These are phyloP conservation scores for Rugonectria rugulosa DNA, from an alignment of 2,329 filamentous ascomycete species.

Conservation along the genomic window DNA sequence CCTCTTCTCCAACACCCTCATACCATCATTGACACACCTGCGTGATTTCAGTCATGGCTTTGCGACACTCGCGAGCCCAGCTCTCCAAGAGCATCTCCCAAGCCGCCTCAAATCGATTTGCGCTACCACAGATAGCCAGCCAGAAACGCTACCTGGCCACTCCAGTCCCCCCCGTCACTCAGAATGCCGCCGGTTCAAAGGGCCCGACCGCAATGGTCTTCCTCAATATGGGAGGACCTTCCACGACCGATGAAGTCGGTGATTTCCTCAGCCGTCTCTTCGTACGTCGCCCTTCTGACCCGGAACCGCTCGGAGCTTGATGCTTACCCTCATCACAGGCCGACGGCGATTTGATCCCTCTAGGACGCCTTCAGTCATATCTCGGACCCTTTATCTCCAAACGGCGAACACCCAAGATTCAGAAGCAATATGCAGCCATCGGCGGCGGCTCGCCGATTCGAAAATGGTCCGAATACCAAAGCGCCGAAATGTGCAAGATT, in stretches of 20 bases:
- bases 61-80: constrained; percentile 41
- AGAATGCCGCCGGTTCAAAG: constrained; percentile 72
- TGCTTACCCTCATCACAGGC: constrained; percentile 61
- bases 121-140: constrained; percentile 40
- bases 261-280: constrained; percentile 92
- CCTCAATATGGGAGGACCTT: constrained; percentile 97
- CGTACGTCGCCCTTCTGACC: constrained; percentile 60
- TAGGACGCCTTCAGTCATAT: constrained; percentile 90
- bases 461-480: constrained; percentile 97
- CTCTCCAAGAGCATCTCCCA: constrained; percentile 40
- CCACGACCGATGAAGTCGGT: constrained; percentile 85
- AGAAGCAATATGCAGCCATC: constrained; percentile 94
- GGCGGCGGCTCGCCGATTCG: constrained; percentile 97
- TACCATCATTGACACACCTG: neutral
- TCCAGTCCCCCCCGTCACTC: constrained; percentile 76
- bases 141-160: constrained; percentile 48
- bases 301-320: constrained; percentile 4
- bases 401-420: constrained; percentile 92
- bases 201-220: constrained; percentile 98
- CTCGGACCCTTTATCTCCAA: constrained; percentile 86
- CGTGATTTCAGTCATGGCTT: constrained; percentile 38
- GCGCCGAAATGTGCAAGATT: constrained; percentile 94
- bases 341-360: constrained; percentile 93
- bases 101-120: constrained; percentile 36
- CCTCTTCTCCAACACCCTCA: neutral